phyloP scores from a whole-genome alignment of 169 alveolate species.

The Perkinsus chesapeaki region DNA sequence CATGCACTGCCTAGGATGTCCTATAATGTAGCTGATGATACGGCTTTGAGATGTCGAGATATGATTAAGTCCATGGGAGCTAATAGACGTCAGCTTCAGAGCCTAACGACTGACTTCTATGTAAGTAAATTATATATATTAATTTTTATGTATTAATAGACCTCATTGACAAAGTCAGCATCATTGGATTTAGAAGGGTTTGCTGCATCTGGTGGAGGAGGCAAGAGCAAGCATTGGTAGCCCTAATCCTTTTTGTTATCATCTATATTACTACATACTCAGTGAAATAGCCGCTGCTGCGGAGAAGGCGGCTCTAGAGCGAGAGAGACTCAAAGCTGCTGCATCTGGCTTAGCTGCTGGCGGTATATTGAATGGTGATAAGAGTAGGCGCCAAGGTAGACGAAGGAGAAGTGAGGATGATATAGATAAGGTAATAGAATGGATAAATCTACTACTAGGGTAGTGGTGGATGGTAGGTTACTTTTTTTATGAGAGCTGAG shows the following conservation, averaged over 20 bases:
- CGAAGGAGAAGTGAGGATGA: neutral
- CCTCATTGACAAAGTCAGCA: neutral
- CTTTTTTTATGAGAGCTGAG: neutral
- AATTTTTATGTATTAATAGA: no score
- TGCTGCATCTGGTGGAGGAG: neutral
- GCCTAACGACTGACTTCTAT: neutral
- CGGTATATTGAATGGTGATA: no score
- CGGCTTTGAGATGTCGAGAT: neutral
- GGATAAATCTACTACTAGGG: neutral
- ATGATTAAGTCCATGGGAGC: neutral
- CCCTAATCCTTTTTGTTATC: neutral
- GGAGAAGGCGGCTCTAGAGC: neutral
- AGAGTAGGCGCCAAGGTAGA: neutral
- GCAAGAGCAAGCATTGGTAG: neutral
- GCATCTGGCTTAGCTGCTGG: neutral
- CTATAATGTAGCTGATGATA: neutral
- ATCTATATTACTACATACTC: neutral
- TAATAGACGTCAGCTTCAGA: neutral
- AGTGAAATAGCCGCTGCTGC: neutral
- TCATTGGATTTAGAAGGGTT: neutral
- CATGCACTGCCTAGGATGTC: no score
- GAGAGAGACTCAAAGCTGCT: neutral
- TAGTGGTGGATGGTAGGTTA: neutral
- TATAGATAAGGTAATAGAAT: neutral
- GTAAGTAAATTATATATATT: no score